Evolutionary conservation across 768 basidiomycete species (phyloP).

Genomic region (Boletales sp.): DNA sequence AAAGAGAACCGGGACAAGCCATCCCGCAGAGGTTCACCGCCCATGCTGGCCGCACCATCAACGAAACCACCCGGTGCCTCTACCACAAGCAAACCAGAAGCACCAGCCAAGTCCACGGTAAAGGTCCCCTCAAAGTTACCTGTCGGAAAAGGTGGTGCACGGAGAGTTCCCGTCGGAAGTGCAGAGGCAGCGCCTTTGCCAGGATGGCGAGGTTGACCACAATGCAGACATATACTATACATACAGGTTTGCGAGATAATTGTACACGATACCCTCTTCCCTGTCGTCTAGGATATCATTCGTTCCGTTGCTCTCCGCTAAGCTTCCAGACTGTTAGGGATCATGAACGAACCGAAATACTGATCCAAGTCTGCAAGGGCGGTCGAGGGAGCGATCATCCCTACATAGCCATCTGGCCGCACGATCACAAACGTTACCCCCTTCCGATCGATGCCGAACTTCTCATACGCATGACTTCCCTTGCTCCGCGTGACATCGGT

Average conservation of each 20-base stretch:
- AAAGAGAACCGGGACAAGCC: conserved; percentile 39
- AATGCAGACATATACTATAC: conserved; percentile 5
- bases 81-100: conserved; percentile 13
- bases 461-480: conserved; percentile 34
- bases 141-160: conserved; percentile 45
- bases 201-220: conserved; percentile 45
- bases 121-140: conserved; percentile 32
- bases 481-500: conserved; percentile 25
- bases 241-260: conserved; percentile 14
- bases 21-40: conserved; percentile 22
- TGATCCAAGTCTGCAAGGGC: conserved; percentile 33
- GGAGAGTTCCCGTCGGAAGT: conserved; percentile 66
- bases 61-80: conserved; percentile 9
- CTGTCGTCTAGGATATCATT: background rate
- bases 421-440: conserved; percentile 34
- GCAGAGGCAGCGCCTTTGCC: conserved; percentile 55
- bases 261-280: conserved; percentile 19
- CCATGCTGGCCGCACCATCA: conserved; percentile 18
- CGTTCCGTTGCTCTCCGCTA: background rate
- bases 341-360: conserved; percentile 51
- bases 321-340: conserved; percentile 3
- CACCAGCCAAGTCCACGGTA: conserved; percentile 2
- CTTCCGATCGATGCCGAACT: conserved; percentile 29
- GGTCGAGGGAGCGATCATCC: conserved; percentile 30
- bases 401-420: conserved; percentile 41